A percentile compares a stretch with the other conserved stretches of the same genome.
Conservation (phyloP, 305 asterid genomes). For the Fraxinus dipetala region DNA sequence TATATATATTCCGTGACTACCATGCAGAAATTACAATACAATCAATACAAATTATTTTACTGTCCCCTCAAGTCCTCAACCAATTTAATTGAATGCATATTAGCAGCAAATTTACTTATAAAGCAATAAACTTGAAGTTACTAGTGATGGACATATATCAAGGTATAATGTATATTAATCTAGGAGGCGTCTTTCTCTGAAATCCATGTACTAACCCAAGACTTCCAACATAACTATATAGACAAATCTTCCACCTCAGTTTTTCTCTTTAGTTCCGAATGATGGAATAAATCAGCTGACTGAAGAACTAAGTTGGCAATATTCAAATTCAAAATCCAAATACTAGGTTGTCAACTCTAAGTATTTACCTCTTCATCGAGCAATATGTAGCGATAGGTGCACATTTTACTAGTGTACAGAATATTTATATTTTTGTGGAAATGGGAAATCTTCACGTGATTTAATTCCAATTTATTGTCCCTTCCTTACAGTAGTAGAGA, state of each 20-base stretch:
- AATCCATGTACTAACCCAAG: not conserved
- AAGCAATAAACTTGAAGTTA: not conserved
- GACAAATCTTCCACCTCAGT: not conserved
- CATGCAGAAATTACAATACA: not conserved
- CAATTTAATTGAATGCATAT: not conserved
- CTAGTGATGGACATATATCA: not conserved
- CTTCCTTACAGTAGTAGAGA: not conserved
- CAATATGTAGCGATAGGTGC: not conserved
- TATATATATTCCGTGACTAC: not conserved
- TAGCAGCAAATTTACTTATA: not conserved
- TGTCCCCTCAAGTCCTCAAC: not conserved
- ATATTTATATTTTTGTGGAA: not conserved
- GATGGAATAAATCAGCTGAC: not conserved
- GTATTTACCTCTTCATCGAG: not conserved
- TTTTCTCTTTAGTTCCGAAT: not conserved
- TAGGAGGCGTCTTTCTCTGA: not conserved
- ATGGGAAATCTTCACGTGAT: not conserved
- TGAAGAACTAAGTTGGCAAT: constrained; percentile 5
- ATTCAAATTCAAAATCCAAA: not conserved
- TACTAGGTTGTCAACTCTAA: not conserved
- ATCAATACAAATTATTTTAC: not conserved
- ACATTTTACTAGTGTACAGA: not conserved
- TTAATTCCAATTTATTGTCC: not conserved
- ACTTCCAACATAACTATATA: not conserved
- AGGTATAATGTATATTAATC: not conserved